Conservation (phyloP, 2,329 filamentous ascomycete genomes). For the Ambrosiella xylebori region DNA sequence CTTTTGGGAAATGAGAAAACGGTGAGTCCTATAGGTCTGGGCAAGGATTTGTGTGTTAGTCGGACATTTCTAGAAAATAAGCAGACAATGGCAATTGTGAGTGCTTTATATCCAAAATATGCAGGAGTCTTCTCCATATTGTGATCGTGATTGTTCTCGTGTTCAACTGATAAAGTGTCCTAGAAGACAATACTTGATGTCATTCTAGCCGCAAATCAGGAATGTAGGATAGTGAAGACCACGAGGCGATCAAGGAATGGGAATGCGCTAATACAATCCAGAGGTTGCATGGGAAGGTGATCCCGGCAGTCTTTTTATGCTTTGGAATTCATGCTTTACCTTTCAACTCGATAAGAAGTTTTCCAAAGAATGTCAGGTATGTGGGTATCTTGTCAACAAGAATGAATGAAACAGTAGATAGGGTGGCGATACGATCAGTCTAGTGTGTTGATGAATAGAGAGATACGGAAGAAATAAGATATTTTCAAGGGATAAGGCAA, state of each 20-base stretch:
- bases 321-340: background rate
- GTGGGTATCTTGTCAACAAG: background rate
- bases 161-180: no score
- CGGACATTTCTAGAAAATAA: background rate
- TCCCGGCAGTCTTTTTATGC: no score
- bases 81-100: background rate
- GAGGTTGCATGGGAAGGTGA: background rate
- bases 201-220: no score
- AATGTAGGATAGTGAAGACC: no score
- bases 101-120: background rate
- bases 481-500: background rate
- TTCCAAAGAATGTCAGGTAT: background rate
- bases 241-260: no score
- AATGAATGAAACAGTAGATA: background rate
- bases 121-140: no score
- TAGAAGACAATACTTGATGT: no score
- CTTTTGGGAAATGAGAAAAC: conserved; percentile 1
- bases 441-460: background rate
- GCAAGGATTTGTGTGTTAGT: background rate
- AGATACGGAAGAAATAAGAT: background rate
- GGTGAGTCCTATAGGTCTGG: conserved; percentile 1
- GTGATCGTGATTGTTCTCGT: no score
- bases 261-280: background rate
- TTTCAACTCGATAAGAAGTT: background rate
- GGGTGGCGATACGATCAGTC: background rate